A percentile compares a stretch with the other conserved stretches of the same genome.
Evolutionary conservation across 1,284 basidiomycete genomes (phyloP).

Genomic region (Ganoderma leucocontextum): DNA sequence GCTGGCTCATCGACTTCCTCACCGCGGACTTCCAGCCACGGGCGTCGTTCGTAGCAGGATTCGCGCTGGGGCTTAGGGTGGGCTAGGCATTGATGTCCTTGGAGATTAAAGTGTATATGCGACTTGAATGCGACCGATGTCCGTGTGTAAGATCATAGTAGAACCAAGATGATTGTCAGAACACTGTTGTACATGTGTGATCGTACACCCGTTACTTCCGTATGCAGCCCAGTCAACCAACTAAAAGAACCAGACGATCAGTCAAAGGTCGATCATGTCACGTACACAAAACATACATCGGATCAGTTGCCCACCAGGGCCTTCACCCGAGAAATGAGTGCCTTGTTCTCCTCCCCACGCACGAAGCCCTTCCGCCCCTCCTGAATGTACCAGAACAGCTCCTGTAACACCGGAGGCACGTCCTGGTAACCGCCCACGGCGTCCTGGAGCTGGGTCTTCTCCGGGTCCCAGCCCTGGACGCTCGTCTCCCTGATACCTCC

Average conservation of each 20-base stretch:
- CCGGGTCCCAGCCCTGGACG: slow-evolving; percentile 53
- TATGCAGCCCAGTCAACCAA: not conserved
- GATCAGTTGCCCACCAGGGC: slow-evolving; percentile 26
- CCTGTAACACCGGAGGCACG: slow-evolving; percentile 48
- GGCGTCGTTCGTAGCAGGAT: slow-evolving; percentile 78
- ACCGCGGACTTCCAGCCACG: slow-evolving; percentile 92
- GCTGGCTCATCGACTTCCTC: slow-evolving; percentile 84
- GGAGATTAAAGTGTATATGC: not conserved
- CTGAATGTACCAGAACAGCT: slow-evolving; percentile 44
- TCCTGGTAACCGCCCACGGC: slow-evolving; percentile 45
- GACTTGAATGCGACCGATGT: not conserved
- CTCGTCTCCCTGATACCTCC: slow-evolving; percentile 46
- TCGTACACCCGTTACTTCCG: not conserved
- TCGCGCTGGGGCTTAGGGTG: slow-evolving; percentile 73
- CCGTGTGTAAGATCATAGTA: slow-evolving; percentile 4
- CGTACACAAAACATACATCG: not conserved
- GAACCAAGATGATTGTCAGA: not conserved
- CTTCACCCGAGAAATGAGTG: slow-evolving; percentile 46
- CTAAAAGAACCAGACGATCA: slow-evolving; percentile 5
- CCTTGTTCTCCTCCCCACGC: slow-evolving; percentile 41
- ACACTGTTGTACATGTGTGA: slow-evolving; percentile 3
- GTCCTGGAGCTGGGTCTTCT: slow-evolving; percentile 44
- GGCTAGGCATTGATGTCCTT: slow-evolving; percentile 33
- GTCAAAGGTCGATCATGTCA: slow-evolving; percentile 5
- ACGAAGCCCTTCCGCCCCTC: slow-evolving; percentile 23